Evolutionary conservation across 371 early-diverging fungal species (phyloP), one percentile per base, ranked within the genome.

Genomic region (Zopfochytrium polystomum): DNA sequence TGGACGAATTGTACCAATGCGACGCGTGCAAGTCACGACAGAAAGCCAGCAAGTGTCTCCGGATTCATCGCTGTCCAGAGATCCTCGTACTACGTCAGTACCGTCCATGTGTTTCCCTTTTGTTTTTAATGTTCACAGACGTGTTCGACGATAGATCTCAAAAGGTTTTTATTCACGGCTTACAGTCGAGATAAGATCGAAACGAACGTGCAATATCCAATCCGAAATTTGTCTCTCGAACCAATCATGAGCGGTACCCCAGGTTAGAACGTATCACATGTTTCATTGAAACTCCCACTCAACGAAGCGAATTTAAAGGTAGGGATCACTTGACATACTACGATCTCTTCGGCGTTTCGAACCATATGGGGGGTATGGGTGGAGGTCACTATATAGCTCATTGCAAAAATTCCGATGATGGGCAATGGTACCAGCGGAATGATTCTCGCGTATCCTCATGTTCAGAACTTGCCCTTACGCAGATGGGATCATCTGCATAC

Each of bases 371-470:
- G 6, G 82, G 87, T 0, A 68, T 93, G 35, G 88, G 85, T 42
- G 90, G 93, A 43, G 97, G 97, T 0, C 97, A 96, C 64, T 96
- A 93, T 70, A 90, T 91, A 45, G 91, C 93, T 0, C 87, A 91
- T 59, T 90, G 91, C 26, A 85, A 82, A 67, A 91, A 87, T 60
- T 76, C 82, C 38, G 81, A 81, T 31, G 77, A 83, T 50, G 71
- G 68, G 33, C 44, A 77, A 23, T 93, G 95, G 95, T 92, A 87
- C 71, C 42, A 65, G 26, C 55, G 52, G 31, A 71, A 76, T 46
- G 77, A 76, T 48, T 20, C 50, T 1, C 44, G 30, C 23, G 63
- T 64, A 26, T 38, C 32, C 30, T 5, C 32, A 27, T 51, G 32
- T n/a, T 34, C 38, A 27, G 60, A 53, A 33, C 20, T 9, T 15